phyloP scores from a whole-genome alignment of 2,329 filamentous ascomycete genomes.

The Hypoxylon sp. region DNA sequence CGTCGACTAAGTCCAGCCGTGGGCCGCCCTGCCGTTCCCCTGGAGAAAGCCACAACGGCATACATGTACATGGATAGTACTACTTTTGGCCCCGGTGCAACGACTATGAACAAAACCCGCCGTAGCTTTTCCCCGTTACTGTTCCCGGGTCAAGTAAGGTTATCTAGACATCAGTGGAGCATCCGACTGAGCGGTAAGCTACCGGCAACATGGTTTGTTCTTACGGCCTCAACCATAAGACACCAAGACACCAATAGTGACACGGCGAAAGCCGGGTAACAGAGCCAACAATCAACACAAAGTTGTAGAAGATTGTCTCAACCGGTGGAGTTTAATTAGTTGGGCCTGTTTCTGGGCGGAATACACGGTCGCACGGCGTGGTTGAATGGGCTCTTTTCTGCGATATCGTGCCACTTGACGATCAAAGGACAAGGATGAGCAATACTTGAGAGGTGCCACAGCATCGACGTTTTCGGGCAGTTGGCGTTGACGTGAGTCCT shows the following conservation, averaged over 20 bases:
- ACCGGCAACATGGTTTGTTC: constrained; percentile 23
- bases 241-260: constrained; percentile 14
- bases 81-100: constrained; percentile 15
- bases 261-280: constrained; percentile 26
- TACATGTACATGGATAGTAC: no score
- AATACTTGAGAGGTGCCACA: constrained; percentile 29
- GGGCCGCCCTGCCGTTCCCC: constrained; percentile 22
- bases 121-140: constrained; percentile 14
- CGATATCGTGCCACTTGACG: constrained; percentile 30
- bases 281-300: constrained; percentile 19
- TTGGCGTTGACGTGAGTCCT: constrained; percentile 20
- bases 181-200: constrained; percentile 26
- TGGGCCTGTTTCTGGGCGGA: constrained; percentile 24
- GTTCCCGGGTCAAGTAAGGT: constrained; percentile 9
- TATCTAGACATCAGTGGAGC: constrained; percentile 2
- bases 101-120: constrained; percentile 6
- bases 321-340: constrained; percentile 30
- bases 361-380: constrained; percentile 31
- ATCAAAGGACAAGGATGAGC: constrained; percentile 18
- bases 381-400: constrained; percentile 31
- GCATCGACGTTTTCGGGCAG: constrained; percentile 30
- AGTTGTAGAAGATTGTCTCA: constrained; percentile 25
- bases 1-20: constrained; percentile 12
- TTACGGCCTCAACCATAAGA: constrained; percentile 18
- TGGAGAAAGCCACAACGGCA: constrained; percentile 19